These are phyloP conservation scores for Backusella luteola DNA, from an alignment of 192 early-diverging fungal genomes.

Conservation along the genomic window DNA sequence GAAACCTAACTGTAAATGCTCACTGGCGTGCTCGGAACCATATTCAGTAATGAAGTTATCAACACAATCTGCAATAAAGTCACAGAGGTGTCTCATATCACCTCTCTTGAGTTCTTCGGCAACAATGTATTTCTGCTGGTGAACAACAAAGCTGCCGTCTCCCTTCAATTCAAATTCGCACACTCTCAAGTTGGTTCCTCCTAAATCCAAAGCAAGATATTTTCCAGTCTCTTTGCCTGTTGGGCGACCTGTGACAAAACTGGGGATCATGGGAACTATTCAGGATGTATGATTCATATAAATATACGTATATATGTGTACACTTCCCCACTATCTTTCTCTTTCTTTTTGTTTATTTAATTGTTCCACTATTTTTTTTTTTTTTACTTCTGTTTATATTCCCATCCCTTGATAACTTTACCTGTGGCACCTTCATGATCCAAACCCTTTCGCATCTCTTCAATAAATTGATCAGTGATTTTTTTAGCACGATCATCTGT, in stretches of 20 bases:
- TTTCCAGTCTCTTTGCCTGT: conserved; percentile 84
- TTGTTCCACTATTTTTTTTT: neutral
- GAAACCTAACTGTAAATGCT: conserved; percentile 70
- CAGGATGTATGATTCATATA: neutral
- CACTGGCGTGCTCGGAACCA: conserved; percentile 50
- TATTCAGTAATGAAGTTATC: conserved; percentile 66
- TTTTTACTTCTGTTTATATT: neutral
- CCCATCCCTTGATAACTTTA: conserved; percentile 7
- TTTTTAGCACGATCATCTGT: neutral
- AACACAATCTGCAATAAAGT: conserved; percentile 87
- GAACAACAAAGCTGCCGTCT: conserved; percentile 63
- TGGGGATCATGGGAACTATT: conserved; percentile 81
- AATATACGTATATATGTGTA: neutral
- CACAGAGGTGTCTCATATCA: conserved; percentile 57
- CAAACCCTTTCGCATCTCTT: conserved; percentile 36
- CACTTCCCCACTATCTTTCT: neutral
- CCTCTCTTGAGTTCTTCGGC: conserved; percentile 62
- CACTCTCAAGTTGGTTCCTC: conserved; percentile 94
- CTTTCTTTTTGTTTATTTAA: neutral
- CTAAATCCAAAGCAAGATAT: conserved; percentile 92
- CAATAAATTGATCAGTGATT: conserved; percentile 31
- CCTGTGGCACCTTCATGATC: conserved; percentile 31
- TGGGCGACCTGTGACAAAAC: conserved; percentile 77
- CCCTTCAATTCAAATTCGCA: conserved; percentile 82
- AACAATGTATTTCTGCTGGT: conserved; percentile 77